Percentiles rank a stretch among this genome's conserved stretches.
Conservation (phyloP, 441 rosid species). For the Francoa sonchifolia region DNA sequence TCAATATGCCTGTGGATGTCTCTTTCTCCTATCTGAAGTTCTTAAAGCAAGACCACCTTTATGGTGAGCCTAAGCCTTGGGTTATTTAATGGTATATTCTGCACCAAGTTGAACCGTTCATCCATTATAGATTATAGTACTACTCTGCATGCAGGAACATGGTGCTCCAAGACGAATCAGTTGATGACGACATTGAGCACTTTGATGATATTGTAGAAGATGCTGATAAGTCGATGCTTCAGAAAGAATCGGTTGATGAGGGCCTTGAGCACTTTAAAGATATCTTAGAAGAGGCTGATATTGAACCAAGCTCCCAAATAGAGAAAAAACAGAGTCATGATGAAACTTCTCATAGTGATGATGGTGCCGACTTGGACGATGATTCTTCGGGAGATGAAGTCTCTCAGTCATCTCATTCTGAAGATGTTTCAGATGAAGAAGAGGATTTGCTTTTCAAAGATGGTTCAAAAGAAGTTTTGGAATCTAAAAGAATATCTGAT, state of each 20-base stretch:
- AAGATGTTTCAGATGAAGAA: conserved; percentile 11
- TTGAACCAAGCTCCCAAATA: conserved; percentile 15
- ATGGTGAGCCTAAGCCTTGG: conserved; percentile 69
- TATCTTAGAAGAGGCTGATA: conserved; percentile 51
- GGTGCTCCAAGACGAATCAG: conserved; percentile 60
- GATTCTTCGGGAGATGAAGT: conserved; percentile 55
- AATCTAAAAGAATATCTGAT: conserved; percentile 19
- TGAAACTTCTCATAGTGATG: conserved; percentile 14
- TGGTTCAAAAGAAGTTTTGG: conserved; percentile 21
- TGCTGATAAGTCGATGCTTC: conserved; percentile 45
- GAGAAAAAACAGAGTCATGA: conserved; percentile 21
- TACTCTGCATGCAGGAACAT: conserved; percentile 45
- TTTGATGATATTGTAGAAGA: conserved; percentile 78
- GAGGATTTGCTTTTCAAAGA: conserved; percentile 35
- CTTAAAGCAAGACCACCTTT: conserved; percentile 80
- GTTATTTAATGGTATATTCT: neutral
- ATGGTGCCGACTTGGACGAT: conserved; percentile 22
- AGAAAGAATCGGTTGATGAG: conserved; percentile 64
- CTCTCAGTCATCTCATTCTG: no score
- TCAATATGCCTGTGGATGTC: conserved; percentile 86
- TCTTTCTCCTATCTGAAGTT: conserved; percentile 87
- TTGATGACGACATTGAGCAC: conserved; percentile 75
- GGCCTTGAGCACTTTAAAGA: conserved; percentile 85
- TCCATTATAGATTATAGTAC: neutral
- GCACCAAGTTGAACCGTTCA: neutral